These are phyloP conservation scores for Pseudogymnoascus sp. DNA, from an alignment of 2,329 filamentous ascomycete species.

Conservation along the genomic window DNA sequence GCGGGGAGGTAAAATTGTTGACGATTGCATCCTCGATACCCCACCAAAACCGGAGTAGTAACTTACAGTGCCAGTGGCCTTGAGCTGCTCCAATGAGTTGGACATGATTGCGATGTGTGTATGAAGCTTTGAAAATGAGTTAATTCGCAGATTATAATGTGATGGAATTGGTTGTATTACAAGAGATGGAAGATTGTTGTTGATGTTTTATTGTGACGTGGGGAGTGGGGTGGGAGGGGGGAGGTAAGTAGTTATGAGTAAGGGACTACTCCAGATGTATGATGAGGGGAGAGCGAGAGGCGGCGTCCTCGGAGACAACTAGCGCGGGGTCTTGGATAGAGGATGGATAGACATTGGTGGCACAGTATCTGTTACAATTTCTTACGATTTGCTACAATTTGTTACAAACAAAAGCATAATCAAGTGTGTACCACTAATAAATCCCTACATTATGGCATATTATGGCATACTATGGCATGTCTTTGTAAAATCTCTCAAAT, in stretches of 20 bases:
- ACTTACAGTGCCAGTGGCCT: constrained; percentile 91
- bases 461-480: too few relatives aligned
- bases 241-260: neutral
- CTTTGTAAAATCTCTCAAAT: too few relatives aligned
- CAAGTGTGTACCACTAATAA: too few relatives aligned
- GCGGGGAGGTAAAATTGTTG: neutral
- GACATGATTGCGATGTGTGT: constrained; percentile 49
- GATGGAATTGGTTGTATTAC: neutral
- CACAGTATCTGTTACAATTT: neutral
- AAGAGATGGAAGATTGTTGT: neutral
- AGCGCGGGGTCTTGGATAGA: neutral
- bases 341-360: too few relatives aligned
- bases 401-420: neutral
- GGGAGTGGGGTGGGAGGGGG: neutral
- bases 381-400: neutral
- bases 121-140: constrained; percentile 12
- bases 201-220: neutral
- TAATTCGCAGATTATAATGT: neutral
- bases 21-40: neutral
- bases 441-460: too few relatives aligned
- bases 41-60: constrained; percentile 29
- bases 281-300: neutral
- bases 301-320: neutral
- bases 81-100: constrained; percentile 90
- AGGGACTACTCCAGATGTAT: neutral